Conservation (phyloP, 106 monocot species). For the Apostasia ramifera region DNA sequence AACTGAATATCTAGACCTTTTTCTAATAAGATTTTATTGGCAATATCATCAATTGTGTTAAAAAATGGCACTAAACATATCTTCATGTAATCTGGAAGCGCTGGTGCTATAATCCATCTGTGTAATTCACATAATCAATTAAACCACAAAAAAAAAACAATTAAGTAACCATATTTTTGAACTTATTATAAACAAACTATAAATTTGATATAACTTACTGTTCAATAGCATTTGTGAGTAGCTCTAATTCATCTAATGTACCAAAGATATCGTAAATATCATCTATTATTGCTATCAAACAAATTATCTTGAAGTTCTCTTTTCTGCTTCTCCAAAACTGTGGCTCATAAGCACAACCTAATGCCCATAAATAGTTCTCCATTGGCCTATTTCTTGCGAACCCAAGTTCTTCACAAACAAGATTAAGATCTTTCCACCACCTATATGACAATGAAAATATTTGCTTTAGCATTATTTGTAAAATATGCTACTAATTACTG, state of each 20-base stretch:
- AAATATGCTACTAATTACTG: neutral
- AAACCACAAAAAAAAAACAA: neutral
- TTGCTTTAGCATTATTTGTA: neutral
- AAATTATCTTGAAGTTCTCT: conserved; percentile 4
- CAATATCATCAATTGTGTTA: conserved; percentile 9
- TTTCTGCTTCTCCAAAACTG: conserved; percentile 5
- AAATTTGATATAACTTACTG: neutral
- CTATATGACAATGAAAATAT: neutral
- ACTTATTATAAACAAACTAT: neutral
- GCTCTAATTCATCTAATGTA: conserved; percentile 1
- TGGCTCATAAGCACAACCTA: neutral
- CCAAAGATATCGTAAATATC: conserved; percentile 59
- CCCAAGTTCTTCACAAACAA: neutral
- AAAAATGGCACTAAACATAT: conserved; percentile 11
- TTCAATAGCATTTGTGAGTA: neutral
- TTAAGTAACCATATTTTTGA: neutral
- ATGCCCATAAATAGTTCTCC: neutral
- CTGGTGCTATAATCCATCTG: neutral
- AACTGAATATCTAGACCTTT: neutral
- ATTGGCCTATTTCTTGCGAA: neutral
- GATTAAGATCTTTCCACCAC: neutral
- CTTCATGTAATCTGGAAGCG: conserved; percentile 23
- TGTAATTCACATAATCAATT: neutral
- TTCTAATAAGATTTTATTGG: neutral
- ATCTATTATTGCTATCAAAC: conserved; percentile 22